phyloP scores from a whole-genome alignment of 2,329 filamentous ascomycete species.

The Calonectria honghensis region DNA sequence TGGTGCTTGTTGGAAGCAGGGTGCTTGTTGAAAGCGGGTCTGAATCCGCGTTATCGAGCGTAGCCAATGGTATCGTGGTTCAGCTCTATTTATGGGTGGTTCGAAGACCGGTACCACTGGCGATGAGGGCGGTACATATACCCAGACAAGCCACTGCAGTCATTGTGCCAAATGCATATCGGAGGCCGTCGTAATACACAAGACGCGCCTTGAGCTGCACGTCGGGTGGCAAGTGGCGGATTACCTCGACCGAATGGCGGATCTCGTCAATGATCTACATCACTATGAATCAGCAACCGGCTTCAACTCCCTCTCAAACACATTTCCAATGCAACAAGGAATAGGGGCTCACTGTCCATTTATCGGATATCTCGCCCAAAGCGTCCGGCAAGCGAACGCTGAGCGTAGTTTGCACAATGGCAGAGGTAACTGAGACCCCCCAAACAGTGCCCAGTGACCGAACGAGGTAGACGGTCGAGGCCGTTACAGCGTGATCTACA shows the following conservation, averaged over 20 bases:
- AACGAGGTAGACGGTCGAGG: constrained; percentile 78
- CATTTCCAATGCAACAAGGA: constrained; percentile 43
- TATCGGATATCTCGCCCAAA: constrained; percentile 73
- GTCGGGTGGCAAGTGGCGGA: constrained; percentile 73
- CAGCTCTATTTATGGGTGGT: constrained; percentile 49
- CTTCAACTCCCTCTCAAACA: constrained; percentile 15
- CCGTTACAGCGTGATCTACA: constrained; percentile 77
- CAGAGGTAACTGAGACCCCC: constrained; percentile 78
- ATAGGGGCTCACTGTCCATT: constrained; percentile 71
- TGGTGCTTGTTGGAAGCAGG: not conserved
- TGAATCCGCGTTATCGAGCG: not conserved
- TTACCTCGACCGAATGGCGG: constrained; percentile 75
- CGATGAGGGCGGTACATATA: constrained; percentile 56
- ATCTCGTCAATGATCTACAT: constrained; percentile 76
- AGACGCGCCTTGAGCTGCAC: constrained; percentile 73
- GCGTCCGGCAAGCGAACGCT: constrained; percentile 71
- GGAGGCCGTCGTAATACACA: constrained; percentile 77
- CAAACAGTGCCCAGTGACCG: constrained; percentile 78
- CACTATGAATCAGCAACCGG: constrained; percentile 44
- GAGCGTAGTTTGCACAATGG: constrained; percentile 78
- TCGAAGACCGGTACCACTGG: constrained; percentile 57
- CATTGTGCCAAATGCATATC: constrained; percentile 73
- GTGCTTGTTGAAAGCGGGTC: not conserved
- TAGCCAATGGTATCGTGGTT: no score
- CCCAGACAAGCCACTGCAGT: constrained; percentile 71